phyloP scores from a whole-genome alignment of 768 basidiomycete genomes.

The Royoungia palumana region DNA sequence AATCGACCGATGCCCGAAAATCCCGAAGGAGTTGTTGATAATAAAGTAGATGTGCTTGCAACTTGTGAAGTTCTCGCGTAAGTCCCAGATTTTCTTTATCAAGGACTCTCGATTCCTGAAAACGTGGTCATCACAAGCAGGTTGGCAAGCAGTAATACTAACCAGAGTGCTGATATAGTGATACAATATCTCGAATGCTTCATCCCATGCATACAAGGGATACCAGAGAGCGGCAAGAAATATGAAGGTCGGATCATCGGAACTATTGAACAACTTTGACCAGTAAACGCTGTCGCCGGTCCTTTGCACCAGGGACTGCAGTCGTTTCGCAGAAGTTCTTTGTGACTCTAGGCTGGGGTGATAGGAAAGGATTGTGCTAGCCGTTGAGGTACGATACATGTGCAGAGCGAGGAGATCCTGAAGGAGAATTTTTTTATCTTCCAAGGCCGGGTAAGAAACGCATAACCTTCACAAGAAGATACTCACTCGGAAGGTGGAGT shows the following conservation, averaged over 20 bases:
- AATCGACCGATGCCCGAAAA: slow-evolving; percentile 47
- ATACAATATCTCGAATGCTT: slow-evolving; percentile 51
- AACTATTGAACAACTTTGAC: slow-evolving; percentile 26
- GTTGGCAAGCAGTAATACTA: slow-evolving; percentile 7
- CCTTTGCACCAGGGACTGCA: slow-evolving; percentile 28
- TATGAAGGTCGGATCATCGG: slow-evolving; percentile 53
- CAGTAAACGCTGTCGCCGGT: slow-evolving; percentile 35
- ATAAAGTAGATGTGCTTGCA: slow-evolving; percentile 58
- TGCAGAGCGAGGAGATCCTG: slow-evolving; percentile 54
- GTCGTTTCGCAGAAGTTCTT: slow-evolving; percentile 28
- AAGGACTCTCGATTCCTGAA: slow-evolving; percentile 48
- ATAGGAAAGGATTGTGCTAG: slow-evolving; percentile 28
- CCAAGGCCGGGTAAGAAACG: background rate
- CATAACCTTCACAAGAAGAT: background rate
- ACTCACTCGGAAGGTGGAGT: slow-evolving; percentile 36
- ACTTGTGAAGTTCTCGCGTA: slow-evolving; percentile 53
- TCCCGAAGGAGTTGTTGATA: slow-evolving; percentile 53
- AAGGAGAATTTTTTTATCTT: slow-evolving; percentile 22
- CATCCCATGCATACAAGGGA: slow-evolving; percentile 60
- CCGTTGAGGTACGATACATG: slow-evolving; percentile 39
- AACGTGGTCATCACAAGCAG: background rate
- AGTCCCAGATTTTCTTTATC: slow-evolving; percentile 38
- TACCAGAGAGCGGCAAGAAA: slow-evolving; percentile 56
- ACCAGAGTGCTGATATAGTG: slow-evolving; percentile 49
- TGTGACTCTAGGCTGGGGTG: slow-evolving; percentile 26